These are phyloP conservation scores for Pisolithus orientalis DNA, from an alignment of 768 basidiomycete genomes.

Conservation along the genomic window DNA sequence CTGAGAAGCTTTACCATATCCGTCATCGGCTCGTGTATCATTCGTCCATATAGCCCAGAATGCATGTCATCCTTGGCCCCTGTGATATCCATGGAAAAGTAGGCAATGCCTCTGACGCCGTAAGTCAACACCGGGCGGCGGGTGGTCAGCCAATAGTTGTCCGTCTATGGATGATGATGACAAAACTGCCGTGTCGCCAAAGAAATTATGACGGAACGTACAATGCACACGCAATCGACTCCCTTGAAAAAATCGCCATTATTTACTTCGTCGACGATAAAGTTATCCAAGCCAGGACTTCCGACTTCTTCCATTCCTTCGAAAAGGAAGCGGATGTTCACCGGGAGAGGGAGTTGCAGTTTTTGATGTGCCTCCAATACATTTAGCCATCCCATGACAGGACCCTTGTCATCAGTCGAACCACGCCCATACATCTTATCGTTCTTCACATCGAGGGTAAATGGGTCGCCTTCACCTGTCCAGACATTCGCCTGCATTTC, in stretches of 20 bases:
- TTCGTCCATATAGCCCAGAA: conserved; percentile 79
- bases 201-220: conserved; percentile 28
- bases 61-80: conserved; percentile 91
- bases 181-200: background rate
- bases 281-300: conserved; percentile 83
- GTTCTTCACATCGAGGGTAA: conserved; percentile 50
- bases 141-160: conserved; percentile 91
- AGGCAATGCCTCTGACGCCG: conserved; percentile 82
- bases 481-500: background rate
- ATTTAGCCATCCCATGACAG: conserved; percentile 83
- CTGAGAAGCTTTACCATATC: conserved; percentile 81
- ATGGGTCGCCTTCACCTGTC: conserved; percentile 48
- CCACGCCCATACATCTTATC: conserved; percentile 79
- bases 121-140: conserved; percentile 80
- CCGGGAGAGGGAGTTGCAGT: conserved; percentile 65
- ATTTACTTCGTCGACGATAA: conserved; percentile 69
- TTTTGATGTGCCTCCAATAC: conserved; percentile 78
- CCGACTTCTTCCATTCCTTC: conserved; percentile 98
- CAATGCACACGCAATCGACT: conserved; percentile 91
- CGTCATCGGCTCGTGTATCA: conserved; percentile 90
- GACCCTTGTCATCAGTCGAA: conserved; percentile 87
- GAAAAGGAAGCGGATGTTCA: conserved; percentile 88
- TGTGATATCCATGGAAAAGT: conserved; percentile 75
- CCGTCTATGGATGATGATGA: conserved; percentile 43
- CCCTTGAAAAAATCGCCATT: conserved; percentile 76